Conservation (phyloP, 148 eudicot genomes). For the Vaccinium macrocarpon region DNA sequence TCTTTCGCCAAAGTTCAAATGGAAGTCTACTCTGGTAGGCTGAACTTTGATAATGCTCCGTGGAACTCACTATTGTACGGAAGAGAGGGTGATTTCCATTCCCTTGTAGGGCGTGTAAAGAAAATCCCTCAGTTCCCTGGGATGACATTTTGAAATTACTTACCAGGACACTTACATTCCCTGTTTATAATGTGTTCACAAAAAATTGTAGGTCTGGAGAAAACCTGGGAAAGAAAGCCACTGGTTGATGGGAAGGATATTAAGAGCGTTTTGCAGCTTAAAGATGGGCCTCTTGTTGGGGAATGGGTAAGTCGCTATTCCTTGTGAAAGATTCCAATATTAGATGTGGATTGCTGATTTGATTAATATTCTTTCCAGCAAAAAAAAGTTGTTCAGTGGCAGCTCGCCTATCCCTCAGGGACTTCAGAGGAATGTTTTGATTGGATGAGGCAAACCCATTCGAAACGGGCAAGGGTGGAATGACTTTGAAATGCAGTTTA, state of each 20-base stretch:
- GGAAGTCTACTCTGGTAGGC: background rate
- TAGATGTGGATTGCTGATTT: background rate
- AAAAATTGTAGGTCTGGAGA: slow-evolving; percentile 57
- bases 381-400: slow-evolving; percentile 83
- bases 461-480: slow-evolving; percentile 67
- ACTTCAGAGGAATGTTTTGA: slow-evolving; percentile 73
- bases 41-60: background rate
- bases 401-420: slow-evolving; percentile 72
- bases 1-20: background rate
- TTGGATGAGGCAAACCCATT: slow-evolving; percentile 64
- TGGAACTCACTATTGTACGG: too few species aligned
- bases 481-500: slow-evolving; percentile 12
- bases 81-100: too few species aligned
- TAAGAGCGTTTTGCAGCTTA: slow-evolving; percentile 65
- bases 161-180: background rate
- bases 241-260: slow-evolving; percentile 77
- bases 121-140: too few species aligned
- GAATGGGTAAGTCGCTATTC: slow-evolving; percentile 57
- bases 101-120: too few species aligned
- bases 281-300: slow-evolving; percentile 64
- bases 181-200: background rate
- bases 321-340: background rate
- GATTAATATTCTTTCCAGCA: slow-evolving; percentile 38
- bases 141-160: background rate
- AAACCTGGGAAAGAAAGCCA: slow-evolving; percentile 74